A percentile compares a stretch with the other conserved stretches of the same genome.
Evolutionary conservation across 371 early-diverging fungal species (phyloP).

Genomic region (Mortierella sp.): DNA sequence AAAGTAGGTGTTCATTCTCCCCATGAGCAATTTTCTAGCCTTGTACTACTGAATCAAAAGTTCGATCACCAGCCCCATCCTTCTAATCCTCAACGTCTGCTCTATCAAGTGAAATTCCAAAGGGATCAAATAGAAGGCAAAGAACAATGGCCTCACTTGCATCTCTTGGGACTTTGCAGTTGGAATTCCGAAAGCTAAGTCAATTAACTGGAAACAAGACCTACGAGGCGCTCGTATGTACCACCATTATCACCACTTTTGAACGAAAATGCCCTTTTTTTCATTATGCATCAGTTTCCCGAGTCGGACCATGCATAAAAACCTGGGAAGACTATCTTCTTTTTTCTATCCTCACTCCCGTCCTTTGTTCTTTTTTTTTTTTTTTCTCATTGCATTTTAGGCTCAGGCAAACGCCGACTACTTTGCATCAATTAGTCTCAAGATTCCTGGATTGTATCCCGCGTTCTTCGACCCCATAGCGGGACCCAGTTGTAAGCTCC

Average conservation of each 20-base stretch:
- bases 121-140: too few species aligned
- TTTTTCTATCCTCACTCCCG: too few species aligned
- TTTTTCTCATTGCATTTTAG: conserved; percentile 31
- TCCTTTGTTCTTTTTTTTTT: conserved; percentile 53
- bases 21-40: too few species aligned
- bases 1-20: conserved; percentile 12
- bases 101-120: too few species aligned
- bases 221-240: conserved; percentile 49
- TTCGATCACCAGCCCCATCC: too few species aligned
- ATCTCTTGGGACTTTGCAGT: conserved; percentile 83
- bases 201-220: conserved; percentile 68
- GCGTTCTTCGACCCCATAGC: conserved; percentile 51
- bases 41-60: too few species aligned
- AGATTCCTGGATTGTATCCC: conserved; percentile 65
- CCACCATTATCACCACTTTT: too few species aligned
- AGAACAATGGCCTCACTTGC: conserved; percentile 58
- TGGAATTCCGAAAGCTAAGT: conserved; percentile 86
- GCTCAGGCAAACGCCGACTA: conserved; percentile 59
- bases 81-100: too few species aligned
- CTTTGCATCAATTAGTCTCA: conserved; percentile 51
- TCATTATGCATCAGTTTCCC: too few species aligned
- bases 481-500: conserved; percentile 33
- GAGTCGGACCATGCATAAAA: too few species aligned
- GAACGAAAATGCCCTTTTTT: too few species aligned
- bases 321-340: too few species aligned